Conservation (phyloP, 192 early-diverging fungal species). For the Lobosporangium transversale region DNA sequence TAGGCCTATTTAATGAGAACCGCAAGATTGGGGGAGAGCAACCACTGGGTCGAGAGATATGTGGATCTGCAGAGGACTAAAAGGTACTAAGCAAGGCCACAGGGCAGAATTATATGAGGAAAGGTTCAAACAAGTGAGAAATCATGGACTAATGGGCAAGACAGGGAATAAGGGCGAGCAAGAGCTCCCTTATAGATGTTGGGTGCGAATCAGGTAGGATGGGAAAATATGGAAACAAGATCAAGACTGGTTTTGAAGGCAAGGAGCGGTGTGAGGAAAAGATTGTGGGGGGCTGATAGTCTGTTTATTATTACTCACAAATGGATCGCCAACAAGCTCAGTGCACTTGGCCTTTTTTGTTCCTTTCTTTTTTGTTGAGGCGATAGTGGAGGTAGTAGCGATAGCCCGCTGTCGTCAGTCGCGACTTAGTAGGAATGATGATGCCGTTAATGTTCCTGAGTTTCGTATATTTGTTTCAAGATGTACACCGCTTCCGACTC, state of each 20-base stretch:
- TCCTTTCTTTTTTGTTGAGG: no score
- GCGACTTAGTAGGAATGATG: neutral
- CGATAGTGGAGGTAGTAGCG: no score
- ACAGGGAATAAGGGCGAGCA: conserved; percentile 2
- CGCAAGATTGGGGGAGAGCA: conserved; percentile 26
- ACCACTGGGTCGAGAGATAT: neutral
- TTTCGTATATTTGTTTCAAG: neutral
- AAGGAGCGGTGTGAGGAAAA: no score
- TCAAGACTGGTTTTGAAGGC: conserved; percentile 3
- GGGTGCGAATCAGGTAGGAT: no score
- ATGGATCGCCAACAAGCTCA: conserved; percentile 21
- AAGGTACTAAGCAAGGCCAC: neutral
- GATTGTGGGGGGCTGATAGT: conserved; percentile 2
- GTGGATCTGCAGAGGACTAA: conserved; percentile 4
- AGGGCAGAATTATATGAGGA: neutral
- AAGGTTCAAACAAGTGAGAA: neutral
- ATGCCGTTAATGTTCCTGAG: neutral
- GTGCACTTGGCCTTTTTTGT: conserved; percentile 3
- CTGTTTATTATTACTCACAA: conserved; percentile 18
- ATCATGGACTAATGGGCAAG: neutral
- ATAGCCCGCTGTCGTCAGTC: no score
- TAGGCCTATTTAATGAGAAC: no score
- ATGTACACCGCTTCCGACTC: neutral
- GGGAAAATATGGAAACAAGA: conserved; percentile 11
- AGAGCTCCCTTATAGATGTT: conserved; percentile 9